Percentiles rank a stretch among this genome's conserved stretches.
Conservation (phyloP, 129 eudicot species). For the Ambrosia artemisiifolia region DNA sequence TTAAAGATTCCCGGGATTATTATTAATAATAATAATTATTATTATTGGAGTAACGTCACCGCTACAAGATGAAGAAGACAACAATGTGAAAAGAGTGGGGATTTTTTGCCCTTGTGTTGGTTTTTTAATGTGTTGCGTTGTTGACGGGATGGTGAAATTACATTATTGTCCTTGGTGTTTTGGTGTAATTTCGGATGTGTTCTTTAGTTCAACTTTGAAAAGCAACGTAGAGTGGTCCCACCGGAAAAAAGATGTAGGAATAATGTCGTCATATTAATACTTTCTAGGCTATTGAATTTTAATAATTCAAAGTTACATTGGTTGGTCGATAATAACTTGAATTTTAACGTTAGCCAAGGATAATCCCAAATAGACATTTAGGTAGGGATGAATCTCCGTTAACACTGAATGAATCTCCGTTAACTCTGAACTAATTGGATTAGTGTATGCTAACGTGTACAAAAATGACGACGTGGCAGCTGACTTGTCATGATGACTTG, state of each 20-base stretch:
- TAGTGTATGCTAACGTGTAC: too few species aligned
- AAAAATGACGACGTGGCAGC: too few species aligned
- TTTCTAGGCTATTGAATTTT: too few species aligned
- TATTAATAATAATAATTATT: too few species aligned
- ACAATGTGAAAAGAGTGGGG: neutral
- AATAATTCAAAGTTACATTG: too few species aligned
- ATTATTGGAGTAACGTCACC: slow-evolving; percentile 20
- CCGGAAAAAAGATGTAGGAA: neutral
- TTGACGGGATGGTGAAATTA: neutral
- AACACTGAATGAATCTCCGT: too few species aligned
- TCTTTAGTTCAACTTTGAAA: neutral
- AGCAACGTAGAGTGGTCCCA: neutral
- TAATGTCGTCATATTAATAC: neutral
- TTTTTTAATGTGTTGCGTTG: neutral
- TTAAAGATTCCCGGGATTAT: neutral
- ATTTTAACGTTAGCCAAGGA: too few species aligned
- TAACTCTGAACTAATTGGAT: too few species aligned
- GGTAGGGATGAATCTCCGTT: too few species aligned
- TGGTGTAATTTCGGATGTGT: neutral
- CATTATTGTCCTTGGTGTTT: neutral
- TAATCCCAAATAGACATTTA: too few species aligned
- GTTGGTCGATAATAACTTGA: too few species aligned
- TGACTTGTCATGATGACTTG: too few species aligned
- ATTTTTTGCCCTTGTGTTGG: neutral
- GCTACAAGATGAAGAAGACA: slow-evolving; percentile 15